Evolutionary conservation across 306 rosid genomes (phyloP), one percentile per base, ranked within the genome.

Genomic region (Citrullus mucosospermus): DNA sequence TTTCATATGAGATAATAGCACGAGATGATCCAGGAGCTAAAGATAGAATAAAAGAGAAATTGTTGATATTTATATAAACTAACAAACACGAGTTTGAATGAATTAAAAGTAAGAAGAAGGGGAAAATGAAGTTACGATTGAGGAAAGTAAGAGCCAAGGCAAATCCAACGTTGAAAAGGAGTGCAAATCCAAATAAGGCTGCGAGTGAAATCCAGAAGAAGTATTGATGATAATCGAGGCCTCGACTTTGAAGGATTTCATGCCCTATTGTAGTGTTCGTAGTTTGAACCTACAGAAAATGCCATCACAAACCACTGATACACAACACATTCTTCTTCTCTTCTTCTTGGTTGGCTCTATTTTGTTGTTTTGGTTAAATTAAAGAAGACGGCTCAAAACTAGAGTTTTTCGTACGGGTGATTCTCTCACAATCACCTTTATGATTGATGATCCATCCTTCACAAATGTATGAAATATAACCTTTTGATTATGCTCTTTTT

Each of bases 191-290:
- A 34, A 84, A 77, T 48, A 86, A 76, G 14, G 89, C 88, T 8
- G 78, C 88, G 30, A 88, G 38, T 78, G 89, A 84, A 76, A 88
- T 77, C 91, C 88, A 86, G 36, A 83, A 88, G 15, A 53, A 3
- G 59, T 67, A n/a, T 62, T 67, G 80, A 30, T 80, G 66, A 16
- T 66, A 85, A 83, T 85, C 55, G 15, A 85, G 80, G 2, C 91
- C 89, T 41, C 80, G 86, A 66, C 82, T 84, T 71, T 51, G 73
- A 68, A 88, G 87, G 5, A 44, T 44, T 70, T 80, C 59, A 46
- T 9, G 46, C 16, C 86, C 89, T 20, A 82, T 67, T 0, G 85
- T 78, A 12, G 28, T 50, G 77, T 82, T 85, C 9, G 77, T 13
- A 44, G 82, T 36, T 9, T 59, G 48, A 62, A 79, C 77, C 84